Conservation (phyloP, 2,329 filamentous ascomycete genomes). For the Ophiognomonia clavigignenti-juglandacearum region DNA sequence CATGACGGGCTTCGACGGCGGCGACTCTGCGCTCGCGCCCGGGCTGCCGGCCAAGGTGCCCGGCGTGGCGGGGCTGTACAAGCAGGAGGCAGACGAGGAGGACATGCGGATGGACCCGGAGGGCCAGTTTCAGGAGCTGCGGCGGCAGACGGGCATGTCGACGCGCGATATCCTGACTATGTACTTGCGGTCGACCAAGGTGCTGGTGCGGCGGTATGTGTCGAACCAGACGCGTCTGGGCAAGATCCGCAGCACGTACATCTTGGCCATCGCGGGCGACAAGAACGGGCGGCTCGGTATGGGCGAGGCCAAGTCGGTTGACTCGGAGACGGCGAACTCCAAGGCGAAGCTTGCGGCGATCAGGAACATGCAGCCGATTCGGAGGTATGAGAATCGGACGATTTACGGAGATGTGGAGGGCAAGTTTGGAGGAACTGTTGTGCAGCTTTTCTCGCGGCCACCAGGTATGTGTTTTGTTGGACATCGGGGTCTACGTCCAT, state of each 20-base stretch:
- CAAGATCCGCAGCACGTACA: conserved; percentile 76
- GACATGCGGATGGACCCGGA: conserved; percentile 47
- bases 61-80: conserved; percentile 49
- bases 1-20: conserved; percentile 27
- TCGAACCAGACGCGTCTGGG: conserved; percentile 94
- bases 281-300: conserved; percentile 79
- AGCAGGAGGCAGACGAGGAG: conserved; percentile 41
- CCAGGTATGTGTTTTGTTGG: conserved; percentile 61
- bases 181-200: conserved; percentile 51
- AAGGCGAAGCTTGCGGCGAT: conserved; percentile 81
- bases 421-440: conserved; percentile 84
- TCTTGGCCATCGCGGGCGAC: conserved; percentile 81
- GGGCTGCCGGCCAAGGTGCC: conserved; percentile 47
- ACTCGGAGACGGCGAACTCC: conserved; percentile 58
- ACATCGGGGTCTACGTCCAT: background rate
- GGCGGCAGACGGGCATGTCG: conserved; percentile 50
- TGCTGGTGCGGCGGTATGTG: conserved; percentile 68
- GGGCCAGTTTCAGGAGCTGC: conserved; percentile 46
- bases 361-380: conserved; percentile 87
- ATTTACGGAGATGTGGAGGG: conserved; percentile 79
- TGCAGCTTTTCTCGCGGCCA: conserved; percentile 76
- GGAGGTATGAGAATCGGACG: conserved; percentile 85
- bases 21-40: conserved; percentile 41
- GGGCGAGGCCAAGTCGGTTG: conserved; percentile 83
- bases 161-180: conserved; percentile 50